Base-by-base conservation (phyloP, 257 asterid species). In the Solanum etuberosum region DNA sequence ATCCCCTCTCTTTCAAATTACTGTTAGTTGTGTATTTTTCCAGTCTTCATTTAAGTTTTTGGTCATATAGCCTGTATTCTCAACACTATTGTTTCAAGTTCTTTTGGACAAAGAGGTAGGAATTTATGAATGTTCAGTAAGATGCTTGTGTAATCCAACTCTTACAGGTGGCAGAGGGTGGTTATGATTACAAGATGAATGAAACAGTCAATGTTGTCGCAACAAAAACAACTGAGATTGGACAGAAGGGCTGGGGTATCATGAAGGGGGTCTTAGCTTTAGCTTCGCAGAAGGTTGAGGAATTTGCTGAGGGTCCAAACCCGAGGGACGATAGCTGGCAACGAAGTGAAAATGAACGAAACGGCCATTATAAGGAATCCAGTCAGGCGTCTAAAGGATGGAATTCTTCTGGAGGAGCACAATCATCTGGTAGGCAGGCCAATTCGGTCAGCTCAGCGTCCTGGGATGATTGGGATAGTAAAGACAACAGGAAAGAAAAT, bases 271-370 rank as follows among this genome's bases (percentile, higher is more conserved):
- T 95, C 32, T 92, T 96, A 95, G 97, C 99, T 35, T 42, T 95
- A 92, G 99, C 99, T 78, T 87, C 99, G 25, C 99, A 96, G 88
- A 96, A 96, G 89, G 99, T 96, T 35, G 99, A 96, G 88, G 99
- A 96, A 92, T 94, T 43, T 84, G 84, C 99, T 9, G 94, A 94
- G 89, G 68, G 85, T 42, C 8, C 91, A 15, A 91, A 91, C 86
- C 88, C 92, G 92, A 91, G 87, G 35, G 92, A 87, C 42, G 95
- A 93, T 48, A 83, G 92, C 90, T 94, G 99, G 98, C 95, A 91
- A 83, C 89, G 86, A 54, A 95, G 89, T 61, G 93, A 93, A 77
- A 88, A 73, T 18, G 91, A 88, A 21, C 88, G 8, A 65, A 95
- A 92, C 34, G 94, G 96, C 31, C 76, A 83, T 87, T 88, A 90